Percentiles rank a stretch among this genome's conserved stretches.
Conservation (phyloP, 192 early-diverging fungal species). For the Coemansia sp. region DNA sequence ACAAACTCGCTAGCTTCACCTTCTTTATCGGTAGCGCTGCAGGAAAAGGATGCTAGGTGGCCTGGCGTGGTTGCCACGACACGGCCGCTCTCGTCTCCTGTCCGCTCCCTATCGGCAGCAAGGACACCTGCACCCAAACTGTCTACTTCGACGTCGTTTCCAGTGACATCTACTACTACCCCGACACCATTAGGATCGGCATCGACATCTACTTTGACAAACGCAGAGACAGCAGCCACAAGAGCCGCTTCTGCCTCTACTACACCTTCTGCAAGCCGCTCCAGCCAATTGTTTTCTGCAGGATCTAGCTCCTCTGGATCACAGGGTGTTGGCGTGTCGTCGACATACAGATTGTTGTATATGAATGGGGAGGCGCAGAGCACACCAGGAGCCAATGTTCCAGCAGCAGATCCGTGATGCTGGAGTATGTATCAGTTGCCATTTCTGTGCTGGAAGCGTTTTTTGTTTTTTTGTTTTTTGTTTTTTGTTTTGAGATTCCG, state of each 20-base stretch:
- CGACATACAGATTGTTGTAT: conserved; percentile 38
- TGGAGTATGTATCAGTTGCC: neutral
- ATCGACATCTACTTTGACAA: neutral
- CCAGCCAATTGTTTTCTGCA: neutral
- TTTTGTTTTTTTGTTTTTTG: neutral
- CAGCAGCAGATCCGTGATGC: neutral
- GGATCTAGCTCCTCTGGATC: neutral
- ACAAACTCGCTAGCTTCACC: neutral
- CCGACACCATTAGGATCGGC: neutral
- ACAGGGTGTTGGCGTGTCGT: conserved; percentile 35
- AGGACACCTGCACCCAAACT: neutral
- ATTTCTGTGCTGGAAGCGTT: neutral
- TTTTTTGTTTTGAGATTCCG: neutral
- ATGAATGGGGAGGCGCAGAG: conserved; percentile 13
- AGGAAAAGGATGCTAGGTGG: neutral
- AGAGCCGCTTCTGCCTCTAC: neutral
- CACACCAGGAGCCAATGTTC: neutral
- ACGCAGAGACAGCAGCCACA: neutral
- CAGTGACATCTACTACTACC: neutral
- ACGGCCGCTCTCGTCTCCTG: neutral
- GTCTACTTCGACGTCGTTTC: neutral
- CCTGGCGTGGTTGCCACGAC: neutral
- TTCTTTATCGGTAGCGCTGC: neutral
- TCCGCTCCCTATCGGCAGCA: neutral
- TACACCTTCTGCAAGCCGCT: neutral